Base-by-base conservation (phyloP, 2,329 filamentous ascomycete genomes). In the Trichophyton rubrum region DNA sequence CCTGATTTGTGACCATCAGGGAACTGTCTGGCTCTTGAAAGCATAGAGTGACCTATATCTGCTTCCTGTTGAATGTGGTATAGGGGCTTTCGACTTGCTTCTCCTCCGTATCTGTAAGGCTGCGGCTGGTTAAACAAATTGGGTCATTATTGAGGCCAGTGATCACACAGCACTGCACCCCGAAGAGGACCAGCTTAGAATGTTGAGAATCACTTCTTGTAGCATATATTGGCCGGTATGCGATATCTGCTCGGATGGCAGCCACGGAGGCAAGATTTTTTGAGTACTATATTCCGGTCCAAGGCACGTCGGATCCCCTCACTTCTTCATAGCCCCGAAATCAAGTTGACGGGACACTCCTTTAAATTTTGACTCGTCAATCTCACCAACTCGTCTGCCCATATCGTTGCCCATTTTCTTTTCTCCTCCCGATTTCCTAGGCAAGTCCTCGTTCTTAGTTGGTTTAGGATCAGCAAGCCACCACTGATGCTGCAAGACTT, bases 381-480 rank as follows among this genome's bases (percentile, higher is more conserved):
- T 71, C 56, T 88, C 78, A 1, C 89, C 90, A 1, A 85, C 86
- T 59, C 85, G 82, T 64, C 88, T 82, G 75, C 89, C 90, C 57
- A 96, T 75, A 73, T 96, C 91, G 62, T 88, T 87, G 0, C 83
- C 90, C 77, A 93, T 83, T 73, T 88, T 88, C 67, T 88, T 84
- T 62, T 85, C 79, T 6, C 86, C 88, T 0, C 84, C 86, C 3
- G 82, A 81, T 71, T 92, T 93, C 65, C 81, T 83, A 1, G 93
- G 93, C 58, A 99, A 77, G 68, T 93, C 85, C 69, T 89, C 83
- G 68, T 90, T 90, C 63, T 81, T 82, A 1, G 90, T 95, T 1
- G 93, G 92, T 66, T 85, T 84, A 0, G 93, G 93, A 40, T 93
- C 87, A 24, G 82, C 83, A 45, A 82, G 83, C 90, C 92, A 99